Evolutionary conservation across 345 rosid species (phyloP).

Genomic region (Xanthoceras sorbifolium): DNA sequence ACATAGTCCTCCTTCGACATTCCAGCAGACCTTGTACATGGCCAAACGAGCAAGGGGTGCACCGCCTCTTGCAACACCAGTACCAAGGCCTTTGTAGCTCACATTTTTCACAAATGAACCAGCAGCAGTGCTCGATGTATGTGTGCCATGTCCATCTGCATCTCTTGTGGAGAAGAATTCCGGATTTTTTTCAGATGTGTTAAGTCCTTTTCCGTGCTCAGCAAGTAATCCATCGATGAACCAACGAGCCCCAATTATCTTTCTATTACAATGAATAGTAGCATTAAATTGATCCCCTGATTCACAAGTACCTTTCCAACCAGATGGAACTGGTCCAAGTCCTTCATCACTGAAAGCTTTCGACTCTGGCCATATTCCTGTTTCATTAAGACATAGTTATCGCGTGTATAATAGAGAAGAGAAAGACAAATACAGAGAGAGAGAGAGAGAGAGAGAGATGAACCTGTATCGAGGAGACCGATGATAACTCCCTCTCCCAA

Average conservation of each 20-base stretch:
- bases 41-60: slow-evolving; percentile 54
- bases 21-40: slow-evolving; percentile 61
- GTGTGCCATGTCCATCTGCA: slow-evolving; percentile 55
- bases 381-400: neutral
- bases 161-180: slow-evolving; percentile 53
- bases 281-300: slow-evolving; percentile 41
- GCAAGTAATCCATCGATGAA: slow-evolving; percentile 52
- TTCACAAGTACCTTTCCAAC: slow-evolving; percentile 54
- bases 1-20: slow-evolving; percentile 10
- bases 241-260: slow-evolving; percentile 57
- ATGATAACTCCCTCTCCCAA: slow-evolving; percentile 37
- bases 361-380: slow-evolving; percentile 45
- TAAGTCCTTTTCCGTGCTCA: slow-evolving; percentile 35
- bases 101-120: slow-evolving; percentile 18
- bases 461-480: slow-evolving; percentile 40
- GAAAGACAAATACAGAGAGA: neutral
- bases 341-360: slow-evolving; percentile 45
- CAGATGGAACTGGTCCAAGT: slow-evolving; percentile 47
- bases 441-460: neutral
- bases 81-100: slow-evolving; percentile 39
- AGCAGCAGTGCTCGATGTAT: slow-evolving; percentile 47
- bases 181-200: slow-evolving; percentile 27
- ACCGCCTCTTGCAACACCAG: slow-evolving; percentile 41
- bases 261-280: slow-evolving; percentile 37
- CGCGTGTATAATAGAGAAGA: neutral